Percentiles rank a stretch among this genome's conserved stretches.
Evolutionary conservation across 2,329 filamentous ascomycete species (phyloP).

Genomic region (Beauveria sp.): DNA sequence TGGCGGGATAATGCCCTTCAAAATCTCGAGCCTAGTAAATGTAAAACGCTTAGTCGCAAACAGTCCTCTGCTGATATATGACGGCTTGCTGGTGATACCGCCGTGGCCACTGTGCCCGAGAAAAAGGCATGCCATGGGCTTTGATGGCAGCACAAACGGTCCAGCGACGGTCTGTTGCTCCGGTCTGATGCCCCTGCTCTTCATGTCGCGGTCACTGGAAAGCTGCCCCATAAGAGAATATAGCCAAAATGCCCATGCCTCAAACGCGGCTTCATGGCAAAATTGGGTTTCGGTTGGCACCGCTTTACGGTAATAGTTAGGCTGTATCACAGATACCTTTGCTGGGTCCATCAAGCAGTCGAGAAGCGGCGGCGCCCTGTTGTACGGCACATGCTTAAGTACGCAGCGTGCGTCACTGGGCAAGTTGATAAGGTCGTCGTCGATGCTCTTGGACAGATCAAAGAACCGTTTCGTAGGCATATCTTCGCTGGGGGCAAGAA

Average conservation of each 20-base stretch:
- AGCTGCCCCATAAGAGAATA: slow-evolving; percentile 33
- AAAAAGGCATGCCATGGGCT: slow-evolving; percentile 29
- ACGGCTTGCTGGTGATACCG: slow-evolving; percentile 26
- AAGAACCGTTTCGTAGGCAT: slow-evolving; percentile 16
- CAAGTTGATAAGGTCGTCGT: slow-evolving; percentile 27
- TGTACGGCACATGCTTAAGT: slow-evolving; percentile 24
- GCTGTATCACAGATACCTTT: slow-evolving; percentile 19
- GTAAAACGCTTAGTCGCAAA: slow-evolving; percentile 27
- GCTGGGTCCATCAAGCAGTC: slow-evolving; percentile 26
- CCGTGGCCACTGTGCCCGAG: slow-evolving; percentile 29
- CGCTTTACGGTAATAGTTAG: slow-evolving; percentile 24
- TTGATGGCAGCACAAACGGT: slow-evolving; percentile 30
- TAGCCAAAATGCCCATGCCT: slow-evolving; percentile 34
- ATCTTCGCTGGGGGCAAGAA: slow-evolving; percentile 24
- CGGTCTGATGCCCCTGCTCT: slow-evolving; percentile 13
- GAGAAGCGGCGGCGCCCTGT: slow-evolving; percentile 25
- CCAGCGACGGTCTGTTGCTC: slow-evolving; percentile 25
- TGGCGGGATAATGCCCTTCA: not conserved
- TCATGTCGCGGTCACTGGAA: slow-evolving; percentile 26
- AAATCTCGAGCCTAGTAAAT: slow-evolving; percentile 21
- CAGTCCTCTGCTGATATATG: slow-evolving; percentile 28
- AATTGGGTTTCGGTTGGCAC: slow-evolving; percentile 20
- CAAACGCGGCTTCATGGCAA: slow-evolving; percentile 29
- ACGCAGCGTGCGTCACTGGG: slow-evolving; percentile 25
- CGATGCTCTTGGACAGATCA: slow-evolving; percentile 24